phyloP scores from a whole-genome alignment of 352 stramenopile genomes.

The Achlya hypogyna region DNA sequence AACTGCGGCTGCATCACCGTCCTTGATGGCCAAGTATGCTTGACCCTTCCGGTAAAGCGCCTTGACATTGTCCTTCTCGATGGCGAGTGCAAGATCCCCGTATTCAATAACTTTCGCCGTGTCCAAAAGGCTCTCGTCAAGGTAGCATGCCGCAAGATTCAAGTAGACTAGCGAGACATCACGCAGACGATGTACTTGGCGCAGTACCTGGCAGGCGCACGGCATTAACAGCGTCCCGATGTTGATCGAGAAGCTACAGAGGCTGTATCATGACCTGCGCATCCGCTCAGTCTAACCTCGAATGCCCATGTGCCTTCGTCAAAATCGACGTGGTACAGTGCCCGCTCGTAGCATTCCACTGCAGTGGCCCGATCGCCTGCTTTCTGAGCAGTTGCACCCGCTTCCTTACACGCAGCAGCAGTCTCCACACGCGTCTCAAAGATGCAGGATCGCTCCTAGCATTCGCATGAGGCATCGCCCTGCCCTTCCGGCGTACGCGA shows the following conservation, averaged over 20 bases:
- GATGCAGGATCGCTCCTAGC: constrained; percentile 74
- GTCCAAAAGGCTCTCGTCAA: constrained; percentile 31
- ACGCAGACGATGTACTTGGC: not conserved
- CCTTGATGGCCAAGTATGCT: constrained; percentile 42
- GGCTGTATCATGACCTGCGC: not conserved
- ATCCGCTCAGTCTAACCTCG: constrained; percentile 33
- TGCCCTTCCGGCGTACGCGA: not conserved
- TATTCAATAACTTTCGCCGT: constrained; percentile 51
- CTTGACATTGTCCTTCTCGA: constrained; percentile 74
- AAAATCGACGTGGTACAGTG: constrained; percentile 74
- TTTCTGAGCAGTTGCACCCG: constrained; percentile 54
- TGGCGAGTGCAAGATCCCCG: constrained; percentile 50
- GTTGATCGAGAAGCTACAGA: constrained; percentile 53
- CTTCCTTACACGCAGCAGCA: constrained; percentile 49
- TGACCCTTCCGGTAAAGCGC: constrained; percentile 70
- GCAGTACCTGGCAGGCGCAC: constrained; percentile 38
- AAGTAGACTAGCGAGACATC: constrained; percentile 38
- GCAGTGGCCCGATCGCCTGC: constrained; percentile 34
- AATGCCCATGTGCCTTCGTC: constrained; percentile 81
- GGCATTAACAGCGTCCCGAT: constrained; percentile 59
- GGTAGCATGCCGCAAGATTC: constrained; percentile 70
- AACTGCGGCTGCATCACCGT: constrained; percentile 44
- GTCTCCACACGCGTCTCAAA: constrained; percentile 74
- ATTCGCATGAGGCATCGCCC: not conserved
- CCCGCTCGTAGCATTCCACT: constrained; percentile 64